Percentiles rank a stretch among this genome's conserved stretches.
Evolutionary conservation across 2,329 filamentous ascomycete genomes (phyloP).

Genomic region (Alternaria sp.): DNA sequence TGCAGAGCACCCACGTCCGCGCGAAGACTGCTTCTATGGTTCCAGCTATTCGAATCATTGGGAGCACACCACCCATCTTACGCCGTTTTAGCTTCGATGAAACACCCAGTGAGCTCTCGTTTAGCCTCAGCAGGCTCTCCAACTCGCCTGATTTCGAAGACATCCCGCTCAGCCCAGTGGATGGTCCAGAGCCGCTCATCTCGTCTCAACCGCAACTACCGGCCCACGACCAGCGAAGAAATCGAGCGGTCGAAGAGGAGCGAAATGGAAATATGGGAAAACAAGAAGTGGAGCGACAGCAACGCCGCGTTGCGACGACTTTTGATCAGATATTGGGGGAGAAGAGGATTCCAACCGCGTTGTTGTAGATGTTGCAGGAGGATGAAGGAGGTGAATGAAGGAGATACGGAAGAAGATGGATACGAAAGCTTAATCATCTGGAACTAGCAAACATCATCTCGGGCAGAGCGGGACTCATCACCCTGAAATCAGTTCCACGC

Average conservation of each 20-base stretch:
- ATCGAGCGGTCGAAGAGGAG: not conserved
- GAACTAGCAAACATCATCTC: not conserved
- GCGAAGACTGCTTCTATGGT: not conserved
- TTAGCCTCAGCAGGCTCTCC: not conserved
- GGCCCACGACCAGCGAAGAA: not conserved
- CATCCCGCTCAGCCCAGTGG: not conserved
- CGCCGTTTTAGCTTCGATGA: conserved; percentile 6
- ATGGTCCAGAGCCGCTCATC: not conserved
- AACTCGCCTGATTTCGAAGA: not conserved
- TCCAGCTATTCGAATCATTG: not conserved
- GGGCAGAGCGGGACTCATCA: not conserved
- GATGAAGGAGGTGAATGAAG: not conserved
- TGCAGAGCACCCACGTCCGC: not conserved
- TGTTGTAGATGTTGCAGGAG: not conserved
- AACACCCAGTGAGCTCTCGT: not conserved
- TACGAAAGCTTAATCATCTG: not conserved
- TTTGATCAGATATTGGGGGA: conserved; percentile 6
- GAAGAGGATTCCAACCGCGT: not conserved
- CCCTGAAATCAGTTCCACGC: not conserved
- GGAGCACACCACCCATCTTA: not conserved
- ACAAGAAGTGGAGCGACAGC: not conserved
- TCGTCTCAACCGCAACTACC: not conserved
- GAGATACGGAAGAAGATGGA: too few relatives aligned
- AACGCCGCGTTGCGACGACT: not conserved
- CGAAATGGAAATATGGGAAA: not conserved